Evolutionary conservation across 352 stramenopile species (phyloP).

Genomic region (Phytophthora megakarya): DNA sequence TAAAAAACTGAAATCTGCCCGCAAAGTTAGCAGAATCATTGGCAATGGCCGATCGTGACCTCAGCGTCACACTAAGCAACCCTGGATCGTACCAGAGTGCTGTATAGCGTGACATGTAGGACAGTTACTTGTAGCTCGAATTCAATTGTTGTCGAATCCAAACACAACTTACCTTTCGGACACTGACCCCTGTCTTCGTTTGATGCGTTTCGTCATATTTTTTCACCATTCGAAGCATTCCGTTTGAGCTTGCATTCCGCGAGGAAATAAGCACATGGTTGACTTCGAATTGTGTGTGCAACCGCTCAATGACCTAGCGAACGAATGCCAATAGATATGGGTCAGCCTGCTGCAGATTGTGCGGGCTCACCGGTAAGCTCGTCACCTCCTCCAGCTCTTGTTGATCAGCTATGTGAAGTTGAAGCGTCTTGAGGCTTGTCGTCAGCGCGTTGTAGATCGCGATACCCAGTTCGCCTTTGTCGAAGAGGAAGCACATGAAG

Average conservation of each 20-base stretch:
- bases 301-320: conserved; percentile 53
- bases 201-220: conserved; percentile 54
- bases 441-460: conserved; percentile 77
- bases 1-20: conserved; percentile 76
- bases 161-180: conserved; percentile 59
- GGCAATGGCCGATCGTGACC: not conserved
- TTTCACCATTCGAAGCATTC: conserved; percentile 73
- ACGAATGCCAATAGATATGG: not conserved
- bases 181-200: conserved; percentile 52
- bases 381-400: conserved; percentile 57
- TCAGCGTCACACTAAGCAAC: no score
- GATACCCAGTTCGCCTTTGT: conserved; percentile 67
- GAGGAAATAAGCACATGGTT: conserved; percentile 71
- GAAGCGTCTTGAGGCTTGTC: conserved; percentile 68
- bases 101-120: conserved; percentile 16
- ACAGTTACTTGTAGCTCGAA: conserved; percentile 4
- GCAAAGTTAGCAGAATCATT: not conserved
- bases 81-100: conserved; percentile 49
- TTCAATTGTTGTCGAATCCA: not conserved
- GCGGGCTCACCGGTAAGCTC: no score
- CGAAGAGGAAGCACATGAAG: conserved; percentile 75
- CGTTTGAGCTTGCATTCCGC: conserved; percentile 65
- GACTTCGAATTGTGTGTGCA: conserved; percentile 77
- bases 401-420: conserved; percentile 45
- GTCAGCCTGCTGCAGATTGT: no score